phyloP scores from a whole-genome alignment of 306 rosid species.

The Malus asiatica region DNA sequence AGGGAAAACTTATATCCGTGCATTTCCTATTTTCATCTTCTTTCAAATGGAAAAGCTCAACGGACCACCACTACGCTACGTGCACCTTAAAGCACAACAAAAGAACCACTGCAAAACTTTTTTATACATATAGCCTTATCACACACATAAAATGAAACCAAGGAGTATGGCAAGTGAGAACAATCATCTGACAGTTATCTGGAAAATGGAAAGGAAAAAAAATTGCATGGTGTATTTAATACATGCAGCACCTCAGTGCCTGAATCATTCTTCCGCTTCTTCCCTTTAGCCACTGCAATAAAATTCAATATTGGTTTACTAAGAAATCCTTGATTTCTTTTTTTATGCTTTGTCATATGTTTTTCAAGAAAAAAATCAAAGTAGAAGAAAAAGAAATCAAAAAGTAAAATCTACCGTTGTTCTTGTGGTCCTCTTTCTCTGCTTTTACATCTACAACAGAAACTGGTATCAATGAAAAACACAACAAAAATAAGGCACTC shows the following conservation, averaged over 20 bases:
- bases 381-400: slow-evolving; percentile 3
- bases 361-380: not conserved
- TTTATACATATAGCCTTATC: not conserved
- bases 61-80: not conserved
- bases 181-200: not conserved
- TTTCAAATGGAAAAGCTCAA: not conserved
- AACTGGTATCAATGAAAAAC: not conserved
- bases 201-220: not conserved
- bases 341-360: not conserved
- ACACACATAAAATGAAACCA: slow-evolving; percentile 1
- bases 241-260: slow-evolving; percentile 60
- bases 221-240: slow-evolving; percentile 1
- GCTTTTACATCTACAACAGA: slow-evolving; percentile 54
- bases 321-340: not conserved
- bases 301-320: slow-evolving; percentile 6
- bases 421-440: slow-evolving; percentile 74
- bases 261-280: slow-evolving; percentile 72
- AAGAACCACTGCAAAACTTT: not conserved
- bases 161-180: not conserved
- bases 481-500: not conserved
- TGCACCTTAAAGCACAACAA: not conserved
- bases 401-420: slow-evolving; percentile 37
- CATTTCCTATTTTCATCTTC: not conserved
- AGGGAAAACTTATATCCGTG: not conserved
- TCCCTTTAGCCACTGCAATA: slow-evolving; percentile 67